Evolutionary conservation across 2,329 filamentous ascomycete genomes (phyloP).

Genomic region (Cercospora sojina): DNA sequence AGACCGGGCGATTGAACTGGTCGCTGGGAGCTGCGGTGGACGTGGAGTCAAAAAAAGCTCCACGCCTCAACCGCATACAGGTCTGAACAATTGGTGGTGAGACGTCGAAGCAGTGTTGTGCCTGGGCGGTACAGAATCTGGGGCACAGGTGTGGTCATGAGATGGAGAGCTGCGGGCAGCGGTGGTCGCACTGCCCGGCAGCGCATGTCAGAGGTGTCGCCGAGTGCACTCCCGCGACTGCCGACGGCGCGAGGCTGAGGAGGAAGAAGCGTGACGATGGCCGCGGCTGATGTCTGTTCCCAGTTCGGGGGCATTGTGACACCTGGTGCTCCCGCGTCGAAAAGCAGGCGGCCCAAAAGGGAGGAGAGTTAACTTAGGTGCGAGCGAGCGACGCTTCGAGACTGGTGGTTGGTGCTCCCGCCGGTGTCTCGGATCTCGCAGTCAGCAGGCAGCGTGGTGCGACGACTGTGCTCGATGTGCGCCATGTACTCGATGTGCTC

Average conservation of each 20-base stretch:
- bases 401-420: background rate
- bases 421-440: conserved; percentile 8
- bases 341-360: conserved; percentile 12
- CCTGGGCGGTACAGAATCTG: background rate
- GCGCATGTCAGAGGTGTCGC: background rate
- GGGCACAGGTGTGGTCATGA: background rate
- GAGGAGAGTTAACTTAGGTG: background rate
- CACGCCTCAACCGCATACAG: conserved; percentile 20
- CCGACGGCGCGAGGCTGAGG: background rate
- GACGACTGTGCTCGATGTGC: background rate
- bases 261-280: background rate
- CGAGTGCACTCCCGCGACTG: background rate
- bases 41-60: conserved; percentile 25
- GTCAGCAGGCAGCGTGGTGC: background rate
- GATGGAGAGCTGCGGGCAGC: background rate
- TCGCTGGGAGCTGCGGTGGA: background rate
- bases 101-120: background rate
- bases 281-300: background rate
- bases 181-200: background rate
- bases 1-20: background rate
- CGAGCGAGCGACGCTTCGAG: background rate
- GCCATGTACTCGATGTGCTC: background rate
- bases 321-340: conserved; percentile 9
- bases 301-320: conserved; percentile 1
- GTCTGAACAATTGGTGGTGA: background rate